Evolutionary conservation across 2,329 filamentous ascomycete genomes (phyloP).

Genomic region (Cladosporium oxysporum): DNA sequence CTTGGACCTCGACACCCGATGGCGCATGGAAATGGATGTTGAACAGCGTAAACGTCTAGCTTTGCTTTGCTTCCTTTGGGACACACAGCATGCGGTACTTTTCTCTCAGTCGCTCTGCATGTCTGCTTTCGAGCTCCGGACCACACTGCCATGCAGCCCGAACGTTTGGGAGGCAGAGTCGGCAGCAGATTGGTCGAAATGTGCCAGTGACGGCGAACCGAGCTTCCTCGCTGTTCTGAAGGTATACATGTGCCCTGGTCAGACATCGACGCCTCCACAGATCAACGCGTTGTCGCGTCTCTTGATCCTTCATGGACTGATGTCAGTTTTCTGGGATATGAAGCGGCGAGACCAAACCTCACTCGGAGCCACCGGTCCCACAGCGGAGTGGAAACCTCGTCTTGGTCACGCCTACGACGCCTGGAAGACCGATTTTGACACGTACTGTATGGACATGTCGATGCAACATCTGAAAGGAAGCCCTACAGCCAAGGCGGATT

Average conservation of each 20-base stretch:
- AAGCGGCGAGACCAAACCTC: constrained; percentile 63
- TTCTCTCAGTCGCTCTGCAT: constrained; percentile 68
- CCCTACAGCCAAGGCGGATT: constrained; percentile 40
- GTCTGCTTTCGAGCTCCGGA: constrained; percentile 64
- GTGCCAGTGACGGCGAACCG: constrained; percentile 24
- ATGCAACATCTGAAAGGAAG: constrained; percentile 35
- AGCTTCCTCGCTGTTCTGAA: constrained; percentile 58
- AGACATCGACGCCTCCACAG: constrained; percentile 39
- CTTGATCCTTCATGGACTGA: constrained; percentile 61
- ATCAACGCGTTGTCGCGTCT: constrained; percentile 57
- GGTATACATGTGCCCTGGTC: constrained; percentile 53
- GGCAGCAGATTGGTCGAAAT: constrained; percentile 50
- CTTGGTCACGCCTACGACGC: constrained; percentile 56
- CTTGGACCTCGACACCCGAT: constrained; percentile 48
- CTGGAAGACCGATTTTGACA: constrained; percentile 61
- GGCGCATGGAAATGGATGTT: constrained; percentile 56
- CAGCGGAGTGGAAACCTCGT: constrained; percentile 53
- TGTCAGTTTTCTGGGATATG: constrained; percentile 65
- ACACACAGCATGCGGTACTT: constrained; percentile 64
- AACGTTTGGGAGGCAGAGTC: constrained; percentile 59
- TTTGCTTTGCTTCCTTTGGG: constrained; percentile 66
- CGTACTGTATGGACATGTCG: constrained; percentile 48
- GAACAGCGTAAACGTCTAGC: constrained; percentile 63
- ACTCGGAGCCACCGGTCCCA: constrained; percentile 39
- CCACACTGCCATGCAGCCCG: constrained; percentile 58